Evolutionary conservation across 2,329 filamentous ascomycete species (phyloP), one percentile per base, ranked within the genome.

Genomic region (Gaeumannomyces tritici): DNA sequence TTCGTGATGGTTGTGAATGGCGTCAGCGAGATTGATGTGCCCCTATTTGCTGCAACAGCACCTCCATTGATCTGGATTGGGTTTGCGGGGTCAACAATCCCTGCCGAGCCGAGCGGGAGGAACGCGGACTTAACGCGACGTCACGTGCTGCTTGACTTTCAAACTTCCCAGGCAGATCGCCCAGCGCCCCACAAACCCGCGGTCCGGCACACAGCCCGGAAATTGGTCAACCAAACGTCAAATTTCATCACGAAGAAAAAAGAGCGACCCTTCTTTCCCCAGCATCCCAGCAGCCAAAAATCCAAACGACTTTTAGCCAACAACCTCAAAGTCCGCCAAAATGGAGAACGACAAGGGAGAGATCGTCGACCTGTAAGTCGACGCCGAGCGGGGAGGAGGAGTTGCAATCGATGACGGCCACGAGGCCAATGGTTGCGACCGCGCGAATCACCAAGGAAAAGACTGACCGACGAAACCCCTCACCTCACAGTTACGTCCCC

Each of bases 271-370:
- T 24, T 24, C 12, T 21, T 24, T 51, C n/a, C 11, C 7, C 13
- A 51, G 42, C 42, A 51, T 21, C 42, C 42, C 42, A 6, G n/a
- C 42, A 51, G 42, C n/a, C 21, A 51, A 47, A 21, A 51, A 18
- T 21, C 1, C 42, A 24, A 51, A n/a, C 42, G 42, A 51, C 42
- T 51, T 42, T n/a, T n/a, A 51, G 42, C 68, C 66, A 68, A 66
- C 69, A 67, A 69, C 66, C 66, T 70, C 70, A 74, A 73, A 67
- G 74, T 69, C 69, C 75, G 79, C 75, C 76, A 93, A 86, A 82
- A 99, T 98, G 95, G 95, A 99, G 88, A 99, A 99, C 92, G 95
- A 98, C 86, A 92, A 92, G 84, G 62, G 60, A 63, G 92, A 98
- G 83, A 93, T 97, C 83, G 95, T 98, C 80, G 93, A 98, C 84